Base-by-base conservation (phyloP, 2,329 filamentous ascomycete genomes). In the Chaetomium globosum region DNA sequence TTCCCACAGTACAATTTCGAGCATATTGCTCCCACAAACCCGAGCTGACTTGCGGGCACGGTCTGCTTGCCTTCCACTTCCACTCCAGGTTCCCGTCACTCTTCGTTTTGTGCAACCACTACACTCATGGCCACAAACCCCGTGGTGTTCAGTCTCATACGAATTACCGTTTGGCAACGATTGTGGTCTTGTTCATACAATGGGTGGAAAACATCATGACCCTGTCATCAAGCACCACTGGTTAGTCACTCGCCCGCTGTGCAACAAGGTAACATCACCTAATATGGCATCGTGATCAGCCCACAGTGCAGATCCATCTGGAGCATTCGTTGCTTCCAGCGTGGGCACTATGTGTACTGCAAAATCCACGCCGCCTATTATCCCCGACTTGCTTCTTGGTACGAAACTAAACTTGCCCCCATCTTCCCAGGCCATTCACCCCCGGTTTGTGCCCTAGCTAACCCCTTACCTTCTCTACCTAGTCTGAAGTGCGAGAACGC, bases 161-260 rank as follows among this genome's bases (percentile, higher is more conserved):
- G 19, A 19, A 43, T n/a, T 43, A 5, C 39, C 16, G 16, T 19
- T n/a, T 7, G 16, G 7, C 26, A 26, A 26, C 5, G 16, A 6
- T 4, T 43, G 16, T 16, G 39, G 16, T n/a, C 16, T 19, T 19
- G 4, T 19, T 19, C 19, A 16, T 43, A 43, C 39, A 7, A 43
- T 43, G 39, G 13, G 16, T 19, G 39, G 39, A 16, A 43, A 43
- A 43, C 39, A 43, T 16, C 39, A 43, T 16, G 16, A 43, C 13
- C 26, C 49, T n/a, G 10, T 52, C 52, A 54, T 4, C 52, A 54
- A 55, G 28, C 53, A 55, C 53, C 53, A 55, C 53, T 55, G 53
- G 53, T 55, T 6, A 33, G 53, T 55, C 16, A 7, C 5, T n/a
- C 16, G 6, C 39, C 39, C 2, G 39, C 4, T 4, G 19, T 43